Base-by-base conservation (phyloP, 495 filamentous ascomycete species). In the Aspergillus panamensis region DNA sequence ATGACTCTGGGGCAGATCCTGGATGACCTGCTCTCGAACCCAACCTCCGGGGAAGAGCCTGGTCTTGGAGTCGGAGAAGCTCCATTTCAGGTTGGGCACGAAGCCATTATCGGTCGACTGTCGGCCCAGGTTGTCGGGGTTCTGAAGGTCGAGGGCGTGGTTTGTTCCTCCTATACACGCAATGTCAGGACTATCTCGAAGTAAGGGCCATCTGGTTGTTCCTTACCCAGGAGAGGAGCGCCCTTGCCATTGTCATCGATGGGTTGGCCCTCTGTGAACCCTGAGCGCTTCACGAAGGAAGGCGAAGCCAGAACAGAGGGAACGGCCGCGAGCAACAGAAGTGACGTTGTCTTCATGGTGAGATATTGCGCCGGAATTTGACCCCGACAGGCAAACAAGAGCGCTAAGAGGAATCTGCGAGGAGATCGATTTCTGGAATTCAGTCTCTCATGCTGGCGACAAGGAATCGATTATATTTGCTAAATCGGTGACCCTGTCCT, bases 71-170 rank as follows among this genome's bases (percentile, higher is more conserved):
- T 85, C 79, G 0, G 79, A 82, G 65, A 87, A 86, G 54, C 81
- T 80, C 84, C 84, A 86, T 61, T 84, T 85, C 57, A 84, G 73
- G 59, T 86, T 86, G 3, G 79, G 74, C 0, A 85, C 82, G 20
- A 77, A 70, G 16, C 85, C 85, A 40, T 71, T 74, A 60, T 87
- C 85, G 6, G 85, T 87, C 42, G 67, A 71, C 55, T 82, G 78
- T 31, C 71, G 68, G 9, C 78, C 81, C 8, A 88, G 74, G 55
- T 84, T 82, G 55, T 85, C 82, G 0, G 82, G 83, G 58, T 86
- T 87, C 60, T 82, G 75, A 6, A 81, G 64, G 53, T 85, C 84
- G 33, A 70, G 35, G 16, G 67, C 52, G 29, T 61, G 64, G 57
- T 74, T 71, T 35, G 72, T 74, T 33, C 72, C 70, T 8, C 72